Evolutionary conservation across 2,329 filamentous ascomycete genomes (phyloP), one percentile per base, ranked within the genome.

Genomic region (Phoma sp.): DNA sequence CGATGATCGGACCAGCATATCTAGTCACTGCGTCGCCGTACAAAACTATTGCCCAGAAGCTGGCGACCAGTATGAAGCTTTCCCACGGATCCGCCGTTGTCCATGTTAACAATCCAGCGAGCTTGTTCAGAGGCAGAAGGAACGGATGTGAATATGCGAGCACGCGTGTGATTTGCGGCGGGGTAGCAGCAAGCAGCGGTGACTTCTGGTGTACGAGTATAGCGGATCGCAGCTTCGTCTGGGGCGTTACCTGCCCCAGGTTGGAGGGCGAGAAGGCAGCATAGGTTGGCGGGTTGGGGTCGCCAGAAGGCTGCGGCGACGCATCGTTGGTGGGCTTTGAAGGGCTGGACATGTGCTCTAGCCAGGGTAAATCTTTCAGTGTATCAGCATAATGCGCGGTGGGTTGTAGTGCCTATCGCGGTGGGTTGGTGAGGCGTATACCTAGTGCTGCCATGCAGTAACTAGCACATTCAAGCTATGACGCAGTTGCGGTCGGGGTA

Each of bases 121-220:
- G 76, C 70, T 89, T 90, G 74, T 97, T 98, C 52, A 98, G 80
- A 5, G 93, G 92, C 7, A 96, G 80, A 7, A 99, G 81, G 72
- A 97, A 98, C 0, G 95, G 93, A 72, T 99, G 93, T 60, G 93
- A 96, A 74, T 98, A 97, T 60, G 93, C 93, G 56, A 99, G 83
- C 11, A 93, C 93, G 65, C 95, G 86, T 2, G 95, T 99, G 72
- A 99, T 89, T 71, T 96, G 91, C 1, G 95, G 95, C 38, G 95
- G 95, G 8, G 95, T 99, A 13, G 93, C 92, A 55, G 96, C 88
- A 14, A 99, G 83, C 40, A 99, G 78, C 9, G 95, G 95, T 13
- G 91, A 96, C 78, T 98, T 99, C 75, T 96, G 93, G 76, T 98
- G 93, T 18, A 99, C 93, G 64, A 98, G 86, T 65, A 99, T 93